These are phyloP conservation scores for Aegle marmelos DNA, from an alignment of 345 rosid species.

Conservation along the genomic window DNA sequence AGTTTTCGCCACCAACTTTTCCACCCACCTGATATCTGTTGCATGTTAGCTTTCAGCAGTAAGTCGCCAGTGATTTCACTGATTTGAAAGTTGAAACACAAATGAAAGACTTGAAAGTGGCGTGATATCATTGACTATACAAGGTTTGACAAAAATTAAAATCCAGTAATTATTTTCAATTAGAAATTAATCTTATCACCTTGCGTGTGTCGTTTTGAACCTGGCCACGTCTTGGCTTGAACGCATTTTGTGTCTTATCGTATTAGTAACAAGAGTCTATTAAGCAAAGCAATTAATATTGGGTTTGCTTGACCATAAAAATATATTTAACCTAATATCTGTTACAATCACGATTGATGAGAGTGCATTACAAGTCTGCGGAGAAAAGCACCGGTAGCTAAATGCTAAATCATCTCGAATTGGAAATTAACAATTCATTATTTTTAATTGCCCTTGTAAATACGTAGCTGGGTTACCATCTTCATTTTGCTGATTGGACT, in stretches of 20 bases:
- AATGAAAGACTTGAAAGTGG: not conserved
- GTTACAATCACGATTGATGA: not conserved
- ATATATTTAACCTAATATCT: not conserved
- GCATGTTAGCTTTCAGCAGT: not conserved
- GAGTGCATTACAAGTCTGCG: not conserved
- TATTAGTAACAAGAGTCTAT: not conserved
- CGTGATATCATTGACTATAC: not conserved
- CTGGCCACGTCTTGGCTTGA: slow-evolving; percentile 26
- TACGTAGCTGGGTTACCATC: not conserved
- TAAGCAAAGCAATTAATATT: slow-evolving; percentile 19
- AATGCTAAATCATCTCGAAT: not conserved
- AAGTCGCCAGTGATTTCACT: not conserved
- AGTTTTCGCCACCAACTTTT: not conserved
- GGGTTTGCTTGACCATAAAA: not conserved
- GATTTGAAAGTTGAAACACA: not conserved
- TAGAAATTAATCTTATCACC: not conserved
- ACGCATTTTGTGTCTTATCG: slow-evolving; percentile 14
- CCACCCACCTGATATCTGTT: slow-evolving; percentile 5
- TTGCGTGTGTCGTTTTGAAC: not conserved
- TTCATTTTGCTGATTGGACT: not conserved
- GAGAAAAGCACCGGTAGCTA: not conserved
- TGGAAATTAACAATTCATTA: not conserved
- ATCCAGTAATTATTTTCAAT: not conserved
- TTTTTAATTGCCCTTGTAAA: not conserved
- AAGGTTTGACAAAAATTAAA: slow-evolving; percentile 6